phyloP scores from a whole-genome alignment of 164 flowering plant species.

The Cinnamomum chago region DNA sequence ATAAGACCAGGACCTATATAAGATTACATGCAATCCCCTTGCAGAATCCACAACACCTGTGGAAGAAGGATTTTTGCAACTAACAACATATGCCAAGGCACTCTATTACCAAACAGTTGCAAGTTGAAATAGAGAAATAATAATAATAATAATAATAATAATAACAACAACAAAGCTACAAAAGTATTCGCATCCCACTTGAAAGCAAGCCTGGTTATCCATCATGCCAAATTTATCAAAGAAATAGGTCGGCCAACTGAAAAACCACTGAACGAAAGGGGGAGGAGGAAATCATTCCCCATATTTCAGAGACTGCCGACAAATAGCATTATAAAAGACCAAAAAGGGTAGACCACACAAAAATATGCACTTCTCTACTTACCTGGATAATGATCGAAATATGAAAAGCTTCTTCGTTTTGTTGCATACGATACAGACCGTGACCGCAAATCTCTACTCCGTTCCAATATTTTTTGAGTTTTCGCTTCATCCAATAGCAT shows the following conservation, averaged over 20 bases:
- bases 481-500: constrained; percentile 13
- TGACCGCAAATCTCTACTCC: constrained; percentile 23
- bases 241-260: not conserved
- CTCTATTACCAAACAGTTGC: too few relatives aligned
- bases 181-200: too few relatives aligned
- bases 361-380: constrained; percentile 9
- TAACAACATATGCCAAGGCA: too few relatives aligned
- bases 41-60: too few relatives aligned
- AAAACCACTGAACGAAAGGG: not conserved
- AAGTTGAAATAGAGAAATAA: too few relatives aligned
- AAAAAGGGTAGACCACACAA: not conserved
- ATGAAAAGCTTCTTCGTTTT: constrained; percentile 21
- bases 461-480: constrained; percentile 5
- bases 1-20: too few relatives aligned
- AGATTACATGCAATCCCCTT: too few relatives aligned
- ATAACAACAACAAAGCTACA: too few relatives aligned
- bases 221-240: not conserved
- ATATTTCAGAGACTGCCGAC: not conserved
- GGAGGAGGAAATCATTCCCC: not conserved
- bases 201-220: too few relatives aligned
- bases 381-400: constrained; percentile 40
- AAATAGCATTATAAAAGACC: not conserved
- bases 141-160: too few relatives aligned
- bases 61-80: too few relatives aligned
- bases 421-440: constrained; percentile 12